Percentiles rank a stretch among this genome's conserved stretches.
Conservation (phyloP, 108 stramenopile species). For the Nitzschia sp. region DNA sequence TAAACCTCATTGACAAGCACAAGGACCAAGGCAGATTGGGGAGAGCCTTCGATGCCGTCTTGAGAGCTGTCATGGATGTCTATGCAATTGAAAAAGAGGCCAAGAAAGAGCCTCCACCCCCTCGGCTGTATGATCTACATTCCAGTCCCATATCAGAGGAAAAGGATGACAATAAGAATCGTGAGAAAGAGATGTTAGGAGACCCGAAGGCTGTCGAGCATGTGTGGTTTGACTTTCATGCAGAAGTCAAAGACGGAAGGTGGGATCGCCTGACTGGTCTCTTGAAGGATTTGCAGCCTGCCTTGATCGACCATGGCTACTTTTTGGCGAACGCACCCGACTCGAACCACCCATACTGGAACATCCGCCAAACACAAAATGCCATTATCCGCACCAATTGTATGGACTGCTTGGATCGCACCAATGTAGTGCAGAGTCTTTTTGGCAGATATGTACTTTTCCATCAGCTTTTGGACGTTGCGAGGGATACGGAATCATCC, state of each 20-base stretch:
- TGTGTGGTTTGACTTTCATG: slow-evolving; percentile 98
- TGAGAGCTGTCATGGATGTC: slow-evolving; percentile 68
- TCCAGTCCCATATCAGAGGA: slow-evolving; percentile 1
- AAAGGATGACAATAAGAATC: not conserved
- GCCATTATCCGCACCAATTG: slow-evolving; percentile 96
- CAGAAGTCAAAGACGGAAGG: slow-evolving; percentile 87
- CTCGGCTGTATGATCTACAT: not conserved
- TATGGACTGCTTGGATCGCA: slow-evolving; percentile 98
- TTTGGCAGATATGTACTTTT: slow-evolving; percentile 80
- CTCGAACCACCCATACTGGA: slow-evolving; percentile 29
- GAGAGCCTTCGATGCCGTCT: slow-evolving; percentile 70
- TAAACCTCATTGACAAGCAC: slow-evolving; percentile 94
- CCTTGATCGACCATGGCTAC: slow-evolving; percentile 63
- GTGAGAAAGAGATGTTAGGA: not conserved
- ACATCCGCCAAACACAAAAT: slow-evolving; percentile 58
- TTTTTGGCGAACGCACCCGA: slow-evolving; percentile 48
- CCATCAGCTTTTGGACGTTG: slow-evolving; percentile 45
- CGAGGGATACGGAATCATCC: slow-evolving; percentile 15
- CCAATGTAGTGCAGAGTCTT: slow-evolving; percentile 96
- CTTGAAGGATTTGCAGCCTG: slow-evolving; percentile 65
- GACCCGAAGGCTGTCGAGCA: slow-evolving; percentile 49
- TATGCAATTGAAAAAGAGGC: slow-evolving; percentile 14
- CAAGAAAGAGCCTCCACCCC: slow-evolving; percentile 5
- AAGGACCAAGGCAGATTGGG: slow-evolving; percentile 92
- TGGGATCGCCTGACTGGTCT: slow-evolving; percentile 85